phyloP scores from a whole-genome alignment of 164 flowering plant genomes.

The Stephania cephalantha region DNA sequence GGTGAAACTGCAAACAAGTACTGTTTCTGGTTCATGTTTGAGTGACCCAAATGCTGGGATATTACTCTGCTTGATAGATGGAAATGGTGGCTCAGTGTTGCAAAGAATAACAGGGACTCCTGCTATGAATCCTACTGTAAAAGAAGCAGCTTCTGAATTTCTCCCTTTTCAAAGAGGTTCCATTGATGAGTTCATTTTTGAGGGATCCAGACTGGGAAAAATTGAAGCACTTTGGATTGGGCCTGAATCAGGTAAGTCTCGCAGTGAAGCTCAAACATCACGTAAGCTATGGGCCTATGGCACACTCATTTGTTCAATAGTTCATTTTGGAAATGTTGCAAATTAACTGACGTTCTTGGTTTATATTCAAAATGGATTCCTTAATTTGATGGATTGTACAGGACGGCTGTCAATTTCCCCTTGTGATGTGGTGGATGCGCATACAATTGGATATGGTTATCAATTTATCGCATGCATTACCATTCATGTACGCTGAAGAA shows the following conservation, averaged over 20 bases:
- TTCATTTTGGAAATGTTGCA: background rate
- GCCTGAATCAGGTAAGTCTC: constrained; percentile 64
- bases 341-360: too few relatives aligned
- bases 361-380: too few relatives aligned
- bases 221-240: constrained; percentile 76
- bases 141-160: constrained; percentile 21
- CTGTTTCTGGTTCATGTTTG: constrained; percentile 49
- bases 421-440: too few relatives aligned
- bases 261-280: background rate
- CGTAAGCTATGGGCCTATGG: background rate
- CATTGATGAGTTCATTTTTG: constrained; percentile 53
- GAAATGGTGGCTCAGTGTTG: constrained; percentile 62
- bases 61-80: constrained; percentile 64
- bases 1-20: constrained; percentile 57
- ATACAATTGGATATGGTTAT: too few relatives aligned
- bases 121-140: constrained; percentile 12
- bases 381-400: too few relatives aligned
- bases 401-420: too few relatives aligned
- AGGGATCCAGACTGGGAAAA: constrained; percentile 57
- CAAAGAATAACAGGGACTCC: constrained; percentile 50
- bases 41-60: constrained; percentile 57
- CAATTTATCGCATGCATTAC: too few relatives aligned
- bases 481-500: too few relatives aligned
- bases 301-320: background rate
- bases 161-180: constrained; percentile 65